phyloP scores from a whole-genome alignment of 768 basidiomycete species.

The Tulasnella sp. region DNA sequence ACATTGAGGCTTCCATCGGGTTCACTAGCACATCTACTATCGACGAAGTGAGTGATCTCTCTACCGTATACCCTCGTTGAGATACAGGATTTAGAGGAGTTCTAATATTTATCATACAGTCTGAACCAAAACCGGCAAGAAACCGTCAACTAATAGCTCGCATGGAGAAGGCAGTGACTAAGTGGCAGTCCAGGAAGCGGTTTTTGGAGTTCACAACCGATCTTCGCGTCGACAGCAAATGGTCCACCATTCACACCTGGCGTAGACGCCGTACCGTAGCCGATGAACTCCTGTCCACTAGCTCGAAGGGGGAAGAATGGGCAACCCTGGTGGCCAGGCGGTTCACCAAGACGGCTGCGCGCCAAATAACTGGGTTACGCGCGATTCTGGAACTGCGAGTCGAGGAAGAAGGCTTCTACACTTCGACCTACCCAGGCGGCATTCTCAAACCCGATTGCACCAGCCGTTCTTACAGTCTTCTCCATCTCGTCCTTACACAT shows the following conservation, averaged over 20 bases:
- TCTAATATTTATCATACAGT: no score
- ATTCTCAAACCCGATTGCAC: no score
- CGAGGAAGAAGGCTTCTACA: background rate
- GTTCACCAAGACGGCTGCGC: background rate
- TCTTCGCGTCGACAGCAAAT: background rate
- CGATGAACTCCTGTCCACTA: background rate
- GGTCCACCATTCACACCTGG: background rate
- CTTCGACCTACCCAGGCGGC: no score
- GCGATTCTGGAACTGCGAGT: background rate
- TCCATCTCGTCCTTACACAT: background rate
- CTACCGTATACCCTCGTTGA: no score
- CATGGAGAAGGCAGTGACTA: background rate
- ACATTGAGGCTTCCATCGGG: background rate
- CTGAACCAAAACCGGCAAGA: background rate
- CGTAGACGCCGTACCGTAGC: background rate
- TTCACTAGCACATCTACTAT: background rate
- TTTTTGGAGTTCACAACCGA: background rate
- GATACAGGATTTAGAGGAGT: no score
- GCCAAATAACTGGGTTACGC: background rate
- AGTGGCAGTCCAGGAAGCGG: background rate
- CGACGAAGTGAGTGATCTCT: no score
- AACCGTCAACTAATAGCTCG: background rate
- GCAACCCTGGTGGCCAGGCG: background rate
- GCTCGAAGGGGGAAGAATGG: background rate
- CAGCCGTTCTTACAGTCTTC: background rate